phyloP scores from a whole-genome alignment of 257 asterid genomes.

The Thymus mandschuricus region DNA sequence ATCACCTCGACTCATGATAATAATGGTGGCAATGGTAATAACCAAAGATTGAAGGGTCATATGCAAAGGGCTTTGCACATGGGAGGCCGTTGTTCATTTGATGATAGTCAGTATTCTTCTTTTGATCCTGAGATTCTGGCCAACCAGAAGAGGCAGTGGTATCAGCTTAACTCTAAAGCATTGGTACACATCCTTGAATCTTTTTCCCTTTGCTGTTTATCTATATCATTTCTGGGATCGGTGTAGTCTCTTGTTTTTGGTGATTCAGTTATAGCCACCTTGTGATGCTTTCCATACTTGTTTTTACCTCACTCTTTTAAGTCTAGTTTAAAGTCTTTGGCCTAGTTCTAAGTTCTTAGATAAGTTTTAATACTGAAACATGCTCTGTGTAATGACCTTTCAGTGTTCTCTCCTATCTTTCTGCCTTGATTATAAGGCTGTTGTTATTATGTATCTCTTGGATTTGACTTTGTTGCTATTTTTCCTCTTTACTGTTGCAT shows the following conservation, averaged over 20 bases:
- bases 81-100: constrained; percentile 53
- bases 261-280: constrained; percentile 1
- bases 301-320: constrained; percentile 16
- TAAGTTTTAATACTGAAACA: background rate
- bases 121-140: constrained; percentile 93
- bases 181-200: constrained; percentile 45
- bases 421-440: constrained; percentile 7
- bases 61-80: constrained; percentile 70
- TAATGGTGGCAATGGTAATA: constrained; percentile 41
- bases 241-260: background rate
- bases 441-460: background rate
- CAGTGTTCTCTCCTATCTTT: constrained; percentile 9
- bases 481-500: constrained; percentile 20
- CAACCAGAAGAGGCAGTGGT: constrained; percentile 95
- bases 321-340: constrained; percentile 16
- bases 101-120: constrained; percentile 44
- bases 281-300: too few relatives aligned
- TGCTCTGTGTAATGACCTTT: constrained; percentile 8
- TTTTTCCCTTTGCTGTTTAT: constrained; percentile 4
- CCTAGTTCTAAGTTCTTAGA: background rate
- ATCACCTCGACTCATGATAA: constrained; percentile 44
- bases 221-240: background rate
- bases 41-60: constrained; percentile 63
- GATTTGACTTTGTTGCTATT: background rate
- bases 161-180: constrained; percentile 71